Percentiles rank a stretch among this genome's conserved stretches.
phyloP scores from a whole-genome alignment of 2,329 filamentous ascomycete genomes.

The Fusarium longipes region DNA sequence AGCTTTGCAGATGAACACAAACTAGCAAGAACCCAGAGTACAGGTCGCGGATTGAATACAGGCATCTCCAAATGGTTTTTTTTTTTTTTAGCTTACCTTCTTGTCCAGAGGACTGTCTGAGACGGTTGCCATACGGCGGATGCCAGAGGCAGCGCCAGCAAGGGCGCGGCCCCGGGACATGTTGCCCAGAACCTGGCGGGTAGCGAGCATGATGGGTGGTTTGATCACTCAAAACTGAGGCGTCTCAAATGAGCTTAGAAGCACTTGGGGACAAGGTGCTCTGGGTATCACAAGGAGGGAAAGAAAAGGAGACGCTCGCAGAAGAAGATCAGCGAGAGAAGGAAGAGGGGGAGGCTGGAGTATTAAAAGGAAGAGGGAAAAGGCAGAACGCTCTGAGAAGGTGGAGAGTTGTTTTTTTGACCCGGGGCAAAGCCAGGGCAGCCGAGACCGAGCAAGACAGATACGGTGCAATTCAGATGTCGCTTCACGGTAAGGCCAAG shows the following conservation, averaged over 20 bases:
- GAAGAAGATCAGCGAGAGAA: slow-evolving; percentile 29
- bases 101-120: slow-evolving; percentile 86
- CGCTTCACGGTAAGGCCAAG: slow-evolving; percentile 32
- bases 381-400: slow-evolving; percentile 20
- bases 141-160: slow-evolving; percentile 66
- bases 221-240: slow-evolving; percentile 27
- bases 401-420: slow-evolving; percentile 47
- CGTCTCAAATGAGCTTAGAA: slow-evolving; percentile 37
- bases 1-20: neutral
- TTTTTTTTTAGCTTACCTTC: slow-evolving; percentile 76
- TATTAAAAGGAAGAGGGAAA: slow-evolving; percentile 48
- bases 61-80: neutral
- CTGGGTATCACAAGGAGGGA: slow-evolving; percentile 44
- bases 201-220: slow-evolving; percentile 71
- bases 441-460: slow-evolving; percentile 39
- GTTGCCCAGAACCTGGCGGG: slow-evolving; percentile 75
- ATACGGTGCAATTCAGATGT: slow-evolving; percentile 34
- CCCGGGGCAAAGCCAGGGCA: slow-evolving; percentile 36
- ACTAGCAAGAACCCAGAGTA: neutral
- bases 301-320: slow-evolving; percentile 40
- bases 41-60: neutral
- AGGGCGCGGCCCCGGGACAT: slow-evolving; percentile 70
- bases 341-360: slow-evolving; percentile 37
- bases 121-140: slow-evolving; percentile 84
- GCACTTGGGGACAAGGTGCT: slow-evolving; percentile 42